phyloP scores from a whole-genome alignment of 1,284 basidiomycete species.

The Cryptococcus sp. region DNA sequence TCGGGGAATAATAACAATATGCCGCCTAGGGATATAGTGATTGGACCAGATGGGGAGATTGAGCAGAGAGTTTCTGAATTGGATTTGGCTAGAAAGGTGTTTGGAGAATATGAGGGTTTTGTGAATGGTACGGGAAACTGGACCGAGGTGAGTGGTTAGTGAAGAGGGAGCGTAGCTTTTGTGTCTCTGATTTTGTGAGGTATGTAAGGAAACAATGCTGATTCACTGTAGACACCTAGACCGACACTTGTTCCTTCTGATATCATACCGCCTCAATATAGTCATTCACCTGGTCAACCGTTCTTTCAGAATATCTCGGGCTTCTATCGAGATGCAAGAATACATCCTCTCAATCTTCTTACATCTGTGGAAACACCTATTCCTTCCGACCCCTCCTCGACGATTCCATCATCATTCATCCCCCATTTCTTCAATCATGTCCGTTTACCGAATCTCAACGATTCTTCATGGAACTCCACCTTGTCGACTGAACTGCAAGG shows the following conservation, averaged over 20 bases:
- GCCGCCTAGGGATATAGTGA: constrained; percentile 13
- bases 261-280: constrained; percentile 29
- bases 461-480: constrained; percentile 33
- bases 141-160: constrained; percentile 31
- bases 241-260: constrained; percentile 21
- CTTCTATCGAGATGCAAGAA: constrained; percentile 37
- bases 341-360: constrained; percentile 17
- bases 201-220: background rate
- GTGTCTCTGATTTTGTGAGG: background rate
- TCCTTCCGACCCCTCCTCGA: background rate
- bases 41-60: constrained; percentile 38
- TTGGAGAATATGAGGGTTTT: constrained; percentile 32
- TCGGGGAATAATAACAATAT: constrained; percentile 30
- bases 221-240: constrained; percentile 16
- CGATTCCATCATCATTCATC: background rate
- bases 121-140: constrained; percentile 36
- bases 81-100: constrained; percentile 18
- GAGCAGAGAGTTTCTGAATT: constrained; percentile 28
- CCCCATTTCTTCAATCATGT: constrained; percentile 28
- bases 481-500: constrained; percentile 30
- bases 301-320: constrained; percentile 46
- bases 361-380: background rate
- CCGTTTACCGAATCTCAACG: constrained; percentile 25
- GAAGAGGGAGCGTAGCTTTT: too few species aligned
- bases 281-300: constrained; percentile 9